Base-by-base conservation (phyloP, 2,329 filamentous ascomycete genomes). In the Ceratocystis destructans region DNA sequence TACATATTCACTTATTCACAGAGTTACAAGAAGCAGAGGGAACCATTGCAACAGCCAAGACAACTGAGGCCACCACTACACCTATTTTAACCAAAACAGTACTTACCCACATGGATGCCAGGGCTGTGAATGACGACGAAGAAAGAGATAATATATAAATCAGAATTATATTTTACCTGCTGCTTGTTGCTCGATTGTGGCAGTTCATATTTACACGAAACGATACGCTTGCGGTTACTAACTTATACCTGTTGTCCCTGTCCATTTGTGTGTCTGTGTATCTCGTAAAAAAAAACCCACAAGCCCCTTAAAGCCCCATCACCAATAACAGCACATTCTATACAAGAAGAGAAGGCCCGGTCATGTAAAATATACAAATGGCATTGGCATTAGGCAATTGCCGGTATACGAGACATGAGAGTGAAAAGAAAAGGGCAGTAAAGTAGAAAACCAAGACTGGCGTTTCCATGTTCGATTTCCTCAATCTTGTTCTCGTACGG, bases 81-180 rank as follows among this genome's bases (percentile, higher is more conserved):
- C 33, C 12, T 12, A n/a, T 22, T 33, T 25, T 28, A 25, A 2
- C 44, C 15, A 37, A 41, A 22, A 37, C 17, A 50, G 48, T 67
- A 78, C 83, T 71, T 78, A 88, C 87, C 87, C 88, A 89, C 75
- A 89, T 83, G 69, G 88, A 84, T 63, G 87, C 87, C 74, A 90
- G 77, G 63, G 83, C 81, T 55, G 37, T 10, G 12, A 41, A 41
- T 15, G 37, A 15, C 12, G 12, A 41, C 37, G 10, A 41, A 15
- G 10, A 41, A 12, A 41, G 37, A 41, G 37, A 41, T 15, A 41
- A 41, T 41, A 5, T 15, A 41, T 41, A 12, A 3, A 41, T 41
- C 37, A 41, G 12, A 37, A 37, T 37, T 37, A 10, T 8, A 37
- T 12, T 37, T 10, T 37, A 37, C 8, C 33, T 37, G 33, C 28